These are phyloP conservation scores for Corylus americana DNA, from an alignment of 306 rosid genomes.

Conservation along the genomic window DNA sequence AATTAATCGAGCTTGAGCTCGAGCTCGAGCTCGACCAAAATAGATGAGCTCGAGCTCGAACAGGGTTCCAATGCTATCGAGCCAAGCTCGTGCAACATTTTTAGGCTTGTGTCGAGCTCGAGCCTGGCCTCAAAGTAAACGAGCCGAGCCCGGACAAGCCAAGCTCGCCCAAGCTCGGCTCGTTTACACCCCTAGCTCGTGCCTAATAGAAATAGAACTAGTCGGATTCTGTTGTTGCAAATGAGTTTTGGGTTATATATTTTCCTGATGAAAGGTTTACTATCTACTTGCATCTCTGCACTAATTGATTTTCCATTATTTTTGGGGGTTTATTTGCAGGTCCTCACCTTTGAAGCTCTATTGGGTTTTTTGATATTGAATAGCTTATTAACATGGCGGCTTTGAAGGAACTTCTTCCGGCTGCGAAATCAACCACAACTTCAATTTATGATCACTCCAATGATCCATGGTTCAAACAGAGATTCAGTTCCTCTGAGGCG, in stretches of 20 bases:
- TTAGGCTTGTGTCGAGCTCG: too few species aligned
- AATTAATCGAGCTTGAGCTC: too few species aligned
- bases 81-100: too few species aligned
- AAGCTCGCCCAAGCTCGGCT: too few species aligned
- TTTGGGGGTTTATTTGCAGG: not conserved
- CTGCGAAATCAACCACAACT: slow-evolving; percentile 54
- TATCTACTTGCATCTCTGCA: not conserved
- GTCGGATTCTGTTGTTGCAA: too few species aligned
- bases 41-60: too few species aligned
- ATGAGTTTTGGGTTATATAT: not conserved
- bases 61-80: too few species aligned
- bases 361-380: not conserved
- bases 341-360: not conserved
- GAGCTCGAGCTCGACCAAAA: too few species aligned
- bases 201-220: not conserved
- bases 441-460: slow-evolving; percentile 71
- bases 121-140: too few species aligned
- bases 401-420: slow-evolving; percentile 76
- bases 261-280: not conserved
- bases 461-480: slow-evolving; percentile 92
- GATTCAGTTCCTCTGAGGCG: slow-evolving; percentile 62
- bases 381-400: slow-evolving; percentile 50
- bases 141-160: too few species aligned
- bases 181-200: too few species aligned
- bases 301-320: not conserved